Percentiles rank a stretch among this genome's conserved stretches.
phyloP scores from a whole-genome alignment of 176 grass and related monocot genomes.

The Olyra latifolia region DNA sequence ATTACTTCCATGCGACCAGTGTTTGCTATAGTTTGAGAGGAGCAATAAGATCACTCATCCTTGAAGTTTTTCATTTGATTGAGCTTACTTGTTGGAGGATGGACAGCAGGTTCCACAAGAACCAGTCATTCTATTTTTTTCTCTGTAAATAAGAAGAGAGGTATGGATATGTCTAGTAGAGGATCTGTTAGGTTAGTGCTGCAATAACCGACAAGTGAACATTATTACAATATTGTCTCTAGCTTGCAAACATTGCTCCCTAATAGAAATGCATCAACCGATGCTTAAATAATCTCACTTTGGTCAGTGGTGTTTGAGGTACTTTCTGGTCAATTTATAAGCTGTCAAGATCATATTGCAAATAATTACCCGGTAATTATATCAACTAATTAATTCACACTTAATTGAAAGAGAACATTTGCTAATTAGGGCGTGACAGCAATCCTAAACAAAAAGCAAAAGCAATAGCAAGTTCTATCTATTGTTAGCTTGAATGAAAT shows the following conservation, averaged over 20 bases:
- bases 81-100: background rate
- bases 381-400: constrained; percentile 23
- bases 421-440: constrained; percentile 37
- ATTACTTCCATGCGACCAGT: background rate
- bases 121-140: background rate
- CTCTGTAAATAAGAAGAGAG: background rate
- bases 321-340: constrained; percentile 44
- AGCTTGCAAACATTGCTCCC: constrained; percentile 33
- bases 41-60: background rate
- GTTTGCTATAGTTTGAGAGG: background rate
- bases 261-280: constrained; percentile 18
- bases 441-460: constrained; percentile 45
- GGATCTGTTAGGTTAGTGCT: constrained; percentile 38
- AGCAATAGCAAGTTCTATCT: constrained; percentile 32
- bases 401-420: constrained; percentile 31
- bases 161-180: constrained; percentile 14
- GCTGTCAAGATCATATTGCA: constrained; percentile 33
- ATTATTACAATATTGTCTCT: constrained; percentile 36
- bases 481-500: no score
- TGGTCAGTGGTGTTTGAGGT: constrained; percentile 41
- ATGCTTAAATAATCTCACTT: constrained; percentile 32
- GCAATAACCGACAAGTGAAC: constrained; percentile 22
- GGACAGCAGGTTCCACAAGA: constrained; percentile 2
- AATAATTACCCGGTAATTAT: background rate
- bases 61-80: background rate